A percentile compares a stretch with the other conserved stretches of the same genome.
Conservation (phyloP, 148 eudicot species). For the Cornus controversa region DNA sequence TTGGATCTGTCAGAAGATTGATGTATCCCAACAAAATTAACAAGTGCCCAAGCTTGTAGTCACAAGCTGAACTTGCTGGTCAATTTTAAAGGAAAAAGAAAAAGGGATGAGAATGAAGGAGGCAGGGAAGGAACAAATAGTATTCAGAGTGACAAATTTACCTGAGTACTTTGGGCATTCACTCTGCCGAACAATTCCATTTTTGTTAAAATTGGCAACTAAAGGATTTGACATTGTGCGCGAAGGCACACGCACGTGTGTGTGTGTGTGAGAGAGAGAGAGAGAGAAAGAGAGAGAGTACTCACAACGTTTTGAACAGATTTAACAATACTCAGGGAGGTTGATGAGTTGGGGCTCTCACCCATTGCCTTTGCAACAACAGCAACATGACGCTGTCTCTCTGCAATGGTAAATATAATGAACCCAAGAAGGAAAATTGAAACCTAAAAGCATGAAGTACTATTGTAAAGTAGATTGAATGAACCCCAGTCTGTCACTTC, state of each 20-base stretch:
- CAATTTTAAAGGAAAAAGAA: too few relatives aligned
- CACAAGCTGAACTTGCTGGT: not conserved
- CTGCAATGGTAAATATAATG: constrained; percentile 29
- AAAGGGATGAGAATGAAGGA: too few relatives aligned
- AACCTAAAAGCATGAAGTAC: not conserved
- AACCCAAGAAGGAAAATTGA: not conserved
- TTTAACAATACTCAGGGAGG: constrained; percentile 55
- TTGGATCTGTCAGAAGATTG: too few relatives aligned
- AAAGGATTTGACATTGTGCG: too few relatives aligned
- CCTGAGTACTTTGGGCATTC: not conserved
- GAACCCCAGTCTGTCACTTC: too few relatives aligned
- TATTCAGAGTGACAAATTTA: not conserved
- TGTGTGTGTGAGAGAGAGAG: not conserved
- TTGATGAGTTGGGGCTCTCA: constrained; percentile 74
- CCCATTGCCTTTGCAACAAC: constrained; percentile 56
- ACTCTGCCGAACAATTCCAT: not conserved
- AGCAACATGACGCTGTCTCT: constrained; percentile 39
- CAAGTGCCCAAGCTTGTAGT: not conserved
- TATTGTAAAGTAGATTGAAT: not conserved
- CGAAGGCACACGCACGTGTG: not conserved
- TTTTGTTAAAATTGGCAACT: not conserved
- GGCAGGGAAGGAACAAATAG: not conserved
- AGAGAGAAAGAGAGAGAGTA: not conserved
- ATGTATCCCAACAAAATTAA: too few relatives aligned
- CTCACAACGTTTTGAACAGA: constrained; percentile 85